These are phyloP conservation scores for Globisporangium cederbergense DNA, from an alignment of 352 stramenopile species.

Conservation along the genomic window DNA sequence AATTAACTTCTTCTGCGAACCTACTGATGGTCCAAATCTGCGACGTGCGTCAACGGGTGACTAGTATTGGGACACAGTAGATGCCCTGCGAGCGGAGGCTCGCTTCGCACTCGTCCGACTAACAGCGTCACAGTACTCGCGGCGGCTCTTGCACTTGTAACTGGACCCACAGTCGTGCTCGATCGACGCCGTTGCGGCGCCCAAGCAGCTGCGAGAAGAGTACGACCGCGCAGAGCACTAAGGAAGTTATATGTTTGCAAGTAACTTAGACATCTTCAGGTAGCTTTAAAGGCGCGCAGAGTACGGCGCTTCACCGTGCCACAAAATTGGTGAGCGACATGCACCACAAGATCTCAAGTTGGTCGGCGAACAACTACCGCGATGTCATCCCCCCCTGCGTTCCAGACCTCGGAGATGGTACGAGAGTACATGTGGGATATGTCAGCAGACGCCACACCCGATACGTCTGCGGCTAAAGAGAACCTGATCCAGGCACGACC, in stretches of 20 bases:
- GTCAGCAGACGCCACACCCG: too few species aligned
- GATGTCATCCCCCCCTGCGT: background rate
- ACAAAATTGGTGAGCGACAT: background rate
- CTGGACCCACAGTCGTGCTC: conserved; percentile 50
- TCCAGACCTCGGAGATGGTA: background rate
- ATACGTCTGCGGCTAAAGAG: too few species aligned
- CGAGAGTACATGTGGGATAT: too few species aligned
- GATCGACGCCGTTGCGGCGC: background rate
- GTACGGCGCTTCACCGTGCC: background rate
- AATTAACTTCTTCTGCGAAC: too few species aligned
- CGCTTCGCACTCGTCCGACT: conserved; percentile 35
- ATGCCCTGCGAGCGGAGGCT: conserved; percentile 39
- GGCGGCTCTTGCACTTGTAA: conserved; percentile 41
- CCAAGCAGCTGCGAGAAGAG: too few species aligned
- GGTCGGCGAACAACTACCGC: background rate
- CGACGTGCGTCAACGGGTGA: too few species aligned
- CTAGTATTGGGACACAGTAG: conserved; percentile 31
- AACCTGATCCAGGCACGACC: background rate
- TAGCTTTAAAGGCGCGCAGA: too few species aligned
- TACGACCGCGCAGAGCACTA: too few species aligned
- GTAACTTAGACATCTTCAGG: too few species aligned
- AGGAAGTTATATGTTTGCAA: too few species aligned
- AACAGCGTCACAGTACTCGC: conserved; percentile 44
- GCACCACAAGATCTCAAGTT: conserved; percentile 1
- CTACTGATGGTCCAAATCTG: too few species aligned